These are phyloP conservation scores for Leccinellum luteum DNA, from an alignment of 768 basidiomycete genomes.

Conservation along the genomic window DNA sequence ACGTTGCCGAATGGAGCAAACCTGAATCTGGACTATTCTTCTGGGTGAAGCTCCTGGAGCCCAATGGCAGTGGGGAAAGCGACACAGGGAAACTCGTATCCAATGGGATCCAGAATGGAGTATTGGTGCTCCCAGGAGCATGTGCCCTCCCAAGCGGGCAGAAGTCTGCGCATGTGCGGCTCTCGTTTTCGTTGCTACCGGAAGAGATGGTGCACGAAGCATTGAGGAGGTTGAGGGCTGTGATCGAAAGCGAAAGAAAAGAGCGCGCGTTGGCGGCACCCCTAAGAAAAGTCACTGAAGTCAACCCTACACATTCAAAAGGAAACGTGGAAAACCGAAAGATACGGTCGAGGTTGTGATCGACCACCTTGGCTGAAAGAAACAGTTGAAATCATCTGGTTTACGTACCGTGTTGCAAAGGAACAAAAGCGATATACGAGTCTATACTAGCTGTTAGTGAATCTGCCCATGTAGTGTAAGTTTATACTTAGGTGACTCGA, in stretches of 20 bases:
- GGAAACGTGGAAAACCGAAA: not conserved
- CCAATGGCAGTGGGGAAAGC: slow-evolving; percentile 33
- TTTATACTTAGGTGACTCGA: too few species aligned
- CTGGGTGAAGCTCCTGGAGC: slow-evolving; percentile 55
- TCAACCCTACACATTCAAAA: not conserved
- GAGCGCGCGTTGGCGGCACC: not conserved
- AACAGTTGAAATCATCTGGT: too few species aligned
- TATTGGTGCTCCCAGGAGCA: slow-evolving; percentile 77
- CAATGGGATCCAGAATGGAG: slow-evolving; percentile 72
- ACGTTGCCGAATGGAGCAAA: slow-evolving; percentile 62
- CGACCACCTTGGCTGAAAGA: not conserved
- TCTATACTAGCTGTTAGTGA: not conserved
- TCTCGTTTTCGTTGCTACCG: slow-evolving; percentile 59
- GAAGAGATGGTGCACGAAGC: slow-evolving; percentile 69
- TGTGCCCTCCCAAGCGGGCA: slow-evolving; percentile 69
- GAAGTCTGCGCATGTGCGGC: slow-evolving; percentile 68
- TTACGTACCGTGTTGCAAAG: not conserved
- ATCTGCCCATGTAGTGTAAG: too few species aligned
- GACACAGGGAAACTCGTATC: slow-evolving; percentile 65
- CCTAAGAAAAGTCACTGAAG: not conserved
- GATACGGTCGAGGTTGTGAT: not conserved
- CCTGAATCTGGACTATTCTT: slow-evolving; percentile 37
- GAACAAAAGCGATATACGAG: not conserved
- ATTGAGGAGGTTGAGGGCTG: slow-evolving; percentile 48
- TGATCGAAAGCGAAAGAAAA: slow-evolving; percentile 23